Base-by-base conservation (phyloP, 2,329 filamentous ascomycete genomes). In the Ophiognomonia clavigignenti-juglandacearum region DNA sequence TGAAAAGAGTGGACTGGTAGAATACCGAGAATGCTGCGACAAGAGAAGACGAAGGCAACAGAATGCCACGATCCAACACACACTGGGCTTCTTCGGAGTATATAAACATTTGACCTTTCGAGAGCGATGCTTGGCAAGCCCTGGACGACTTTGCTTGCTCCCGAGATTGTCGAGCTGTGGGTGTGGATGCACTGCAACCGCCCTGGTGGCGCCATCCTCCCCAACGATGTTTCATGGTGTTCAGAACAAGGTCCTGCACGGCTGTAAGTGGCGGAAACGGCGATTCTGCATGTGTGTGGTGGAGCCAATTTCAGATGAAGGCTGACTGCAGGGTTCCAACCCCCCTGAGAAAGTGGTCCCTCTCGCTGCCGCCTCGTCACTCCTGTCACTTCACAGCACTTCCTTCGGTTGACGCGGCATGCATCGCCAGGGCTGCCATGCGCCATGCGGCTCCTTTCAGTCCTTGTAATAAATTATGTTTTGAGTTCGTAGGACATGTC, bases 1-100 rank as follows among this genome's bases (percentile, higher is more conserved):
- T 36, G 23, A 24, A 45, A 45, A 39, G 43, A 45, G 6, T 34
- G 43, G 27, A 36, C 42, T 44, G 20, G 42, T 26, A 27, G 14
- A 26, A 44, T 9, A 44, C 42, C 42, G 34, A 26, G 27, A 9
- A 44, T 14, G 22, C 26, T 45, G 22, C 7, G 20, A 45, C 34
- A 31, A 8, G 35, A 38, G 23, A 16, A 38, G 43, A 26, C 26
- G 38, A 35, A 6, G 14, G 10, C 11, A 14, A 16, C 23, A 31
- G 20, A 6, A 19, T 10, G 16, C 16, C 6, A 38, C 13, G 18
- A 6, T 14, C 7, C 2, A 13, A 19, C 34, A 14, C 14, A 16
- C 7, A 34, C 32, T 31, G 7, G 26, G 29, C 13, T 4, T 16
- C 16, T n/a, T 16, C 7, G 34, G 34, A 9, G 13, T 7, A 20